Evolutionary conservation across 768 basidiomycete genomes (phyloP), one percentile per base, ranked within the genome.

Genomic region (Clavulina sp.): DNA sequence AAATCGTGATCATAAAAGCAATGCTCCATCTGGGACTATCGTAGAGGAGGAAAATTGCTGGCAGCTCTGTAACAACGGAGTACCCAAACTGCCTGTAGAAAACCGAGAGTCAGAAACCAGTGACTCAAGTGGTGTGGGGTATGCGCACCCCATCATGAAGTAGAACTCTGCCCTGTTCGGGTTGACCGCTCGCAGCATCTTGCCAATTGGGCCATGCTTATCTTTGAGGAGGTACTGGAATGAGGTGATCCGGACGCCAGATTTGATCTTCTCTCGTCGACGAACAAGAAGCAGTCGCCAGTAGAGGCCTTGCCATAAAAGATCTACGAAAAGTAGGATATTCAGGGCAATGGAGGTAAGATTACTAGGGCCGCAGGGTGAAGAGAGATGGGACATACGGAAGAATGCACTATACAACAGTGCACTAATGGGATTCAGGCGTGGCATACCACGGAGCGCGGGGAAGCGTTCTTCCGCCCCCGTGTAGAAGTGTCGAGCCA

Each of bases 251-350:
- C 93, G 75, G 62, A 91, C 78, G 1, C 43, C 43, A 4, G 91
- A 91, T 59, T 80, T 76, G 54, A 97, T 88, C 70, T 96, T 95
- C 34, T 73, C 77, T 51, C 82, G 79, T 26, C 89, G 81, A 56
- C 93, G 82, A 54, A 93, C 73, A 38, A 93, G 74, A 48, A 97
- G 76, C 63, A 93, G 87, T 78, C 95, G 93, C 83, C 87, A 96
- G 61, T 97, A 97, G 28, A 89, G 65, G 29, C 81, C 60, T 69
- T 97, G 93, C 93, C 93, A 97, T 31, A 85, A 72, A 32, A 86
- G 68, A 64, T 95, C 92, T 97, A 57, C 41, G n/a, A 26, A 13
- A 18, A 31, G 40, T 28, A 32, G 6, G 33, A n/a, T n/a, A 24
- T 23, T 40, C 9, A 21, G 2, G 34, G 1, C 3, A 18, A 23